These are phyloP conservation scores for Stenogyne calaminthoides DNA, from an alignment of 305 asterid genomes.

Conservation along the genomic window DNA sequence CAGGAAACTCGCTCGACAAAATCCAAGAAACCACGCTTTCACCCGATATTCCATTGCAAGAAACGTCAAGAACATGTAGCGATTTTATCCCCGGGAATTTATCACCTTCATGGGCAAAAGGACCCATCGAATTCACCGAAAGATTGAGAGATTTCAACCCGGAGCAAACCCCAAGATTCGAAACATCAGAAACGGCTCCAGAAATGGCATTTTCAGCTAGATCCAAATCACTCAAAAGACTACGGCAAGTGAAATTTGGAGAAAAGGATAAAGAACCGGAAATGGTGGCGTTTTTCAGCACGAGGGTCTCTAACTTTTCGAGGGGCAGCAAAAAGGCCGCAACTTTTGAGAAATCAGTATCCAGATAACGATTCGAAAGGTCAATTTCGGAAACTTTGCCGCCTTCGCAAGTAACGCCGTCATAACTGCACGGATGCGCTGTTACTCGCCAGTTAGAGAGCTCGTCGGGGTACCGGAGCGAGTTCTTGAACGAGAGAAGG, in stretches of 20 bases:
- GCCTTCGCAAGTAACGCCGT: conserved; percentile 60
- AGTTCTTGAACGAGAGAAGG: conserved; percentile 52
- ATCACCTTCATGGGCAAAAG: conserved; percentile 9
- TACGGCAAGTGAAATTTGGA: conserved; percentile 43
- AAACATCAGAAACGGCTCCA: conserved; percentile 62
- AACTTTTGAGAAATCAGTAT: conserved; percentile 50
- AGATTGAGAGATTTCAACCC: conserved; percentile 57
- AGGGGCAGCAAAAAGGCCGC: conserved; percentile 50
- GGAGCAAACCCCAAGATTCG: conserved; percentile 52
- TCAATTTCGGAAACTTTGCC: conserved; percentile 57
- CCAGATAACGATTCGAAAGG: conserved; percentile 50
- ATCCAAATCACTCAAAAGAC: conserved; percentile 48
- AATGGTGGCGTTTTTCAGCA: conserved; percentile 52
- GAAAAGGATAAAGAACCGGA: conserved; percentile 48
- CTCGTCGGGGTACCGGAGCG: conserved; percentile 32
- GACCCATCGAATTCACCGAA: conserved; percentile 56
- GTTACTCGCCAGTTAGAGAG: conserved; percentile 54
- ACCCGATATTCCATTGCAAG: conserved; percentile 60
- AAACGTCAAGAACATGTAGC: conserved; percentile 59
- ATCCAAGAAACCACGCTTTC: conserved; percentile 52
- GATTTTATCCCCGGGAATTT: conserved; percentile 28
- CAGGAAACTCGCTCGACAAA: conserved; percentile 44
- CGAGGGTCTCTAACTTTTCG: conserved; percentile 54
- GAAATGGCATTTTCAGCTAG: conserved; percentile 70
- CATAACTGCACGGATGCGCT: conserved; percentile 52